A percentile compares a stretch with the other conserved stretches of the same genome.
phyloP scores from a whole-genome alignment of 768 basidiomycete species.

The Favolaschia claudopus region DNA sequence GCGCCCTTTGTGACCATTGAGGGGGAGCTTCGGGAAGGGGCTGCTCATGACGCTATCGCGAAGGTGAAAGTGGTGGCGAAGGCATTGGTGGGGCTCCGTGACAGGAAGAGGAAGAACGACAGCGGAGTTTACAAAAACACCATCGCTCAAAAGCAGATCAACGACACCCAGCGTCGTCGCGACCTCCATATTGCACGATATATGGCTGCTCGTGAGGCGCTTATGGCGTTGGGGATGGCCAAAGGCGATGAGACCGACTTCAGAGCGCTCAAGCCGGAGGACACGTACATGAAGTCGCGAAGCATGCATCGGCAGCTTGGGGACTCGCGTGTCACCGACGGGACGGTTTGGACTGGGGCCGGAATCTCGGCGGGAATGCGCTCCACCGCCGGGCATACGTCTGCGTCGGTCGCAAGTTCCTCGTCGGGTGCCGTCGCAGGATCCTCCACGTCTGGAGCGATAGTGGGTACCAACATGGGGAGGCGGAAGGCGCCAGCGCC shows the following conservation, averaged over 20 bases:
- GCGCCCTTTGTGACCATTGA: no score
- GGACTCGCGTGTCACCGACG: not conserved
- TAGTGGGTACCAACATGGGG: no score
- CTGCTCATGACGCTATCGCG: no score
- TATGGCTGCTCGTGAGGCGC: not conserved
- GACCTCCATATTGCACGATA: not conserved
- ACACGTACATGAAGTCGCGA: constrained; percentile 12
- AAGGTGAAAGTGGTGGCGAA: not conserved
- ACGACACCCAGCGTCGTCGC: not conserved
- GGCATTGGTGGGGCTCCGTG: not conserved
- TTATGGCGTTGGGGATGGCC: not conserved
- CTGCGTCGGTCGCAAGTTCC: no score
- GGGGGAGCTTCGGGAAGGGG: no score
- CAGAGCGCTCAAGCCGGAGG: not conserved
- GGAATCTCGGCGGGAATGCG: no score
- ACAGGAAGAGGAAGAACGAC: not conserved
- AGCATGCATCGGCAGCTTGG: constrained; percentile 1
- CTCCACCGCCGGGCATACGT: no score
- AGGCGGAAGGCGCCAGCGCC: no score
- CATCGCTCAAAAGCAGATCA: not conserved
- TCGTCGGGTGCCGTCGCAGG: no score
- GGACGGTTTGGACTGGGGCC: no score
- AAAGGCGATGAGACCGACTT: not conserved
- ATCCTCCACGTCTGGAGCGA: no score
- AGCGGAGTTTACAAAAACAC: constrained; percentile 2